Evolutionary conservation across 148 eudicot species (phyloP).

Genomic region (Pharnaceum exiguum): DNA sequence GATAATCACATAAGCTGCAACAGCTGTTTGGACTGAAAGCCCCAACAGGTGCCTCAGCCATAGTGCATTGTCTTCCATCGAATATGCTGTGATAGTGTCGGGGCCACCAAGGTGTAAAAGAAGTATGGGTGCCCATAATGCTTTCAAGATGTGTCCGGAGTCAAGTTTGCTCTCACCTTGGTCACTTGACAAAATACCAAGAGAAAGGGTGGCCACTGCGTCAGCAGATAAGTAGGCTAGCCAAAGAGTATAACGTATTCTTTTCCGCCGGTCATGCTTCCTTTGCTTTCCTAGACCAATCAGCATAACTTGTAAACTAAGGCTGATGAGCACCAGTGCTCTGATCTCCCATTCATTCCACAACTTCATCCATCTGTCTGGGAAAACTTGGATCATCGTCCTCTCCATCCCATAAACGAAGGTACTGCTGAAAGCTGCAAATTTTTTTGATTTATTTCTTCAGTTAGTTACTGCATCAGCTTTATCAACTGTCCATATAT

Average conservation of each 20-base stretch:
- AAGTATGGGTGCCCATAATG: constrained; percentile 12
- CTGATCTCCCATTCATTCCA: constrained; percentile 5
- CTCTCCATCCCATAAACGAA: too few species aligned
- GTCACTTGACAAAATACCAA: background rate
- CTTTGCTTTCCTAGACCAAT: background rate
- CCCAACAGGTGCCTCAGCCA: constrained; percentile 21
- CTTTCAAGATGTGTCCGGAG: background rate
- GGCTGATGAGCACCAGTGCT: background rate
- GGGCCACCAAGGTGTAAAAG: constrained; percentile 13
- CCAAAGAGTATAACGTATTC: background rate
- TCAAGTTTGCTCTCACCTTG: background rate
- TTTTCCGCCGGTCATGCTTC: background rate
- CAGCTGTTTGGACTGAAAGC: background rate
- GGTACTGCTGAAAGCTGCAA: too few species aligned
- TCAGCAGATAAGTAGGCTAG: background rate
- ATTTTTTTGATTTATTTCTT: too few species aligned
- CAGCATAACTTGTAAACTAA: background rate
- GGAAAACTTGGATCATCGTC: constrained; percentile 1
- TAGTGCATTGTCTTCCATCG: constrained; percentile 22
- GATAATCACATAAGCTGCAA: constrained; percentile 8
- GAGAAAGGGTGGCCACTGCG: background rate
- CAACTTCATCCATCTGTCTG: background rate
- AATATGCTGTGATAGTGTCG: constrained; percentile 13
- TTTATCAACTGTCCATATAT: too few species aligned
- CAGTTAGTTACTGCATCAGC: too few species aligned